Percentiles rank a stretch among this genome's conserved stretches.
Evolutionary conservation across 805 yeast species (phyloP).

Genomic region (Saturnispora zaruensis): DNA sequence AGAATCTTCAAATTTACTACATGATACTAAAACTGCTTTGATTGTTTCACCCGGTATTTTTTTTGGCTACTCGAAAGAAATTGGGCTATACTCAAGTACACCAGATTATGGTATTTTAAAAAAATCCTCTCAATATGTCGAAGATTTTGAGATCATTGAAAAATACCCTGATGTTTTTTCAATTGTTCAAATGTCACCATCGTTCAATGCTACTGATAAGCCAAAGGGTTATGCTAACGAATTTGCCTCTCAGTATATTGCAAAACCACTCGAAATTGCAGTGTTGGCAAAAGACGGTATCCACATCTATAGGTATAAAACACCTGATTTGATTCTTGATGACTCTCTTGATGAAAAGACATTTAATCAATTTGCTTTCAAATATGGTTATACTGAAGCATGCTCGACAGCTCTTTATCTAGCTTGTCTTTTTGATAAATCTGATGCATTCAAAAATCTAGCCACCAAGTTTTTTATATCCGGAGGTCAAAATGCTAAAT

Average conservation of each 20-base stretch:
- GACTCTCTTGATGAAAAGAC: slow-evolving; percentile 54
- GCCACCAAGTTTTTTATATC: slow-evolving; percentile 45
- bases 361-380: slow-evolving; percentile 58
- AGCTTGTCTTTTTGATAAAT: slow-evolving; percentile 63
- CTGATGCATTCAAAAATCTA: slow-evolving; percentile 39
- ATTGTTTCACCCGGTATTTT: slow-evolving; percentile 83
- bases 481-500: slow-evolving; percentile 45
- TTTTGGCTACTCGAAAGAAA: slow-evolving; percentile 49
- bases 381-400: slow-evolving; percentile 82
- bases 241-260: slow-evolving; percentile 76
- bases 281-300: slow-evolving; percentile 75
- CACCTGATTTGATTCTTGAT: slow-evolving; percentile 73
- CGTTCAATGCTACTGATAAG: slow-evolving; percentile 60
- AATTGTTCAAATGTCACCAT: slow-evolving; percentile 59
- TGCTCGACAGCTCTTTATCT: slow-evolving; percentile 82
- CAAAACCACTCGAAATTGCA: slow-evolving; percentile 62
- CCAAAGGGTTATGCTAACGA: slow-evolving; percentile 82
- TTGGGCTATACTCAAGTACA: slow-evolving; percentile 57
- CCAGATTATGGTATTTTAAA: slow-evolving; percentile 82
- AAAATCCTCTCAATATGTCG: slow-evolving; percentile 60
- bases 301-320: slow-evolving; percentile 64
- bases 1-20: slow-evolving; percentile 45
- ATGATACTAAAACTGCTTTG: slow-evolving; percentile 48
- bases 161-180: slow-evolving; percentile 52
- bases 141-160: slow-evolving; percentile 71